Percentiles rank a stretch among this genome's conserved stretches.
Evolutionary conservation across 2,329 filamentous ascomycete species (phyloP).

Genomic region (Fusarium sp.): DNA sequence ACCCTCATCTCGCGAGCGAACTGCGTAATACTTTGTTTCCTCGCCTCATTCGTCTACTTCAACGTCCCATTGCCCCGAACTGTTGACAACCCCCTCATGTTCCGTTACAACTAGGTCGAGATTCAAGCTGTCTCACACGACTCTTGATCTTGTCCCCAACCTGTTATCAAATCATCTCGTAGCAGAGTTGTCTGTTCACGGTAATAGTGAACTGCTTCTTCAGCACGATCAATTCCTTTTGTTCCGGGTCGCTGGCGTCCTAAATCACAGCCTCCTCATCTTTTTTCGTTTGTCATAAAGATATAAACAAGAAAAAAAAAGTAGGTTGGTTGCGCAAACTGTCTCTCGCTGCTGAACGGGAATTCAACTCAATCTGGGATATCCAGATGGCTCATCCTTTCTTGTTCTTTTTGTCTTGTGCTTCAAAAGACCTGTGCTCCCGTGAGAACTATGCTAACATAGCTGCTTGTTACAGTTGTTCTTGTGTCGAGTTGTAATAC

Average conservation of each 20-base stretch:
- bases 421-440: neutral
- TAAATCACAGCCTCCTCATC: constrained; percentile 55
- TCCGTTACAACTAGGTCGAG: constrained; percentile 49
- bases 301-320: constrained; percentile 45
- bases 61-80: constrained; percentile 39
- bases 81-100: constrained; percentile 51
- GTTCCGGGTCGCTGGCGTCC: constrained; percentile 70
- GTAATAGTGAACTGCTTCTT: constrained; percentile 62
- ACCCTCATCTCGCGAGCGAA: constrained; percentile 41
- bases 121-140: constrained; percentile 52
- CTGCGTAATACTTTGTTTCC: constrained; percentile 48
- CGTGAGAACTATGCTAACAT: constrained; percentile 25
- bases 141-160: constrained; percentile 49
- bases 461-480: constrained; percentile 24
- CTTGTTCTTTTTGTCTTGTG: neutral
- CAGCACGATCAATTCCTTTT: constrained; percentile 58
- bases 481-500: constrained; percentile 19
- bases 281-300: constrained; percentile 49
- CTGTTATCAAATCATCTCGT: constrained; percentile 37
- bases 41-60: constrained; percentile 33
- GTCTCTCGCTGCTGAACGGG: constrained; percentile 9
- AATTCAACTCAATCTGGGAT: neutral
- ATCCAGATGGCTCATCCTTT: constrained; percentile 3
- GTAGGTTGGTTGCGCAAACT: constrained; percentile 38
- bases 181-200: constrained; percentile 55